Conservation (phyloP, 257 asterid genomes). For the Misopates orontium region DNA sequence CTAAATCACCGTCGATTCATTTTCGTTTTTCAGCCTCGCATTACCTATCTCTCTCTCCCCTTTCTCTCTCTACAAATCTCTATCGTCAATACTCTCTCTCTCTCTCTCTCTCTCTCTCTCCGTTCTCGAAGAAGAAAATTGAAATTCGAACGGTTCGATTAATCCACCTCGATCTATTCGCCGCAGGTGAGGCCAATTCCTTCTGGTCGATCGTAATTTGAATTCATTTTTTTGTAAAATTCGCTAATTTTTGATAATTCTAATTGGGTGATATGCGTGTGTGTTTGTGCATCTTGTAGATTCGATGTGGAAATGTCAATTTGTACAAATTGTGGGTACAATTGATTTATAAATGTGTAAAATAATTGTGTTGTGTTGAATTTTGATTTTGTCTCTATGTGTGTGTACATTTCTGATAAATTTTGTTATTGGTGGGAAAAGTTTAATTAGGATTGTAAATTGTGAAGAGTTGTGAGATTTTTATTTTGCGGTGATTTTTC, state of each 20-base stretch:
- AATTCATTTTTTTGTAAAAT: not conserved
- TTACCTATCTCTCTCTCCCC: slow-evolving; percentile 25
- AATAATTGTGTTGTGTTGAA: no score
- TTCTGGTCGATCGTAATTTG: slow-evolving; percentile 27
- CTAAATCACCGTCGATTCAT: slow-evolving; percentile 30
- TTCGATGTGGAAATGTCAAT: no score
- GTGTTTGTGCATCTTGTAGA: not conserved
- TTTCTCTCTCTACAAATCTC: no score
- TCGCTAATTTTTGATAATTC: no score
- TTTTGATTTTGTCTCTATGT: no score
- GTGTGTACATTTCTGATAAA: no score
- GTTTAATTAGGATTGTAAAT: no score
- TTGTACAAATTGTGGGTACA: no score
- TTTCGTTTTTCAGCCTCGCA: slow-evolving; percentile 39
- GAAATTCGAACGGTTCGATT: slow-evolving; percentile 27
- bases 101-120: slow-evolving; percentile 15
- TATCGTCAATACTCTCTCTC: slow-evolving; percentile 9
- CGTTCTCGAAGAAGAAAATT: slow-evolving; percentile 21
- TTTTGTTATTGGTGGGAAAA: no score
- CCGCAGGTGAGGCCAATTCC: slow-evolving; percentile 37
- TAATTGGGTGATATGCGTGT: not conserved
- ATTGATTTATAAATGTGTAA: no score
- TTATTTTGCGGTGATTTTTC: no score
- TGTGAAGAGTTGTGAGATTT: no score
- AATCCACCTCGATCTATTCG: slow-evolving; percentile 37